These are phyloP conservation scores for Fusarium duplospermum DNA, from an alignment of 2,329 filamentous ascomycete genomes.

Conservation along the genomic window DNA sequence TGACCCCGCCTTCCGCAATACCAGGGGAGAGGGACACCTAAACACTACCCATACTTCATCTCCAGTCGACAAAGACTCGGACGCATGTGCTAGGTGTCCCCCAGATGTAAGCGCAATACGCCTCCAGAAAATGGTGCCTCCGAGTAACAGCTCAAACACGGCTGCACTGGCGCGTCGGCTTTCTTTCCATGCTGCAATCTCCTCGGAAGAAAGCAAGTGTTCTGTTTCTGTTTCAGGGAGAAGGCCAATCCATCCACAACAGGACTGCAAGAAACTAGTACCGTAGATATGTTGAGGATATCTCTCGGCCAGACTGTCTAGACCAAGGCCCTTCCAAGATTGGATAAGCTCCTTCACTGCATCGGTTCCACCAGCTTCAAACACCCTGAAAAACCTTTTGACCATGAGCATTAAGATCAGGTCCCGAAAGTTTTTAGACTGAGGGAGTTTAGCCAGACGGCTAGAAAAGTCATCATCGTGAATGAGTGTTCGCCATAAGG, in stretches of 20 bases:
- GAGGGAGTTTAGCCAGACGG: neutral
- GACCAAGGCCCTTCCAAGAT: neutral
- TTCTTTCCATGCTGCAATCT: neutral
- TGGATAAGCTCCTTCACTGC: neutral
- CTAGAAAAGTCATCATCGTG: neutral
- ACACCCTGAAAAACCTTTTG: neutral
- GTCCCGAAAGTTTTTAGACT: neutral
- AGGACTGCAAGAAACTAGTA: neutral
- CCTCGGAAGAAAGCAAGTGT: neutral
- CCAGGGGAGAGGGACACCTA: neutral
- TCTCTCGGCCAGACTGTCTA: neutral
- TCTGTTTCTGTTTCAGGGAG: neutral
- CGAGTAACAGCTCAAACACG: neutral
- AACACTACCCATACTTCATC: neutral
- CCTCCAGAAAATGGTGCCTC: neutral
- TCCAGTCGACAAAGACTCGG: neutral
- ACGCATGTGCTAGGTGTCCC: neutral
- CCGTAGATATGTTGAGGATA: neutral
- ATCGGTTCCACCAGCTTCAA: neutral
- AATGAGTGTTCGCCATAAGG: neutral
- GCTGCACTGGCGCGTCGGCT: neutral
- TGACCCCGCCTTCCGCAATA: neutral
- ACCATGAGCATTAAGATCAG: neutral
- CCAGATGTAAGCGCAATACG: neutral
- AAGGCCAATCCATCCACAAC: neutral